A percentile compares a stretch with the other conserved stretches of the same genome.
Conservation (phyloP, 768 basidiomycete species). For the Steccherinum ochraceum region DNA sequence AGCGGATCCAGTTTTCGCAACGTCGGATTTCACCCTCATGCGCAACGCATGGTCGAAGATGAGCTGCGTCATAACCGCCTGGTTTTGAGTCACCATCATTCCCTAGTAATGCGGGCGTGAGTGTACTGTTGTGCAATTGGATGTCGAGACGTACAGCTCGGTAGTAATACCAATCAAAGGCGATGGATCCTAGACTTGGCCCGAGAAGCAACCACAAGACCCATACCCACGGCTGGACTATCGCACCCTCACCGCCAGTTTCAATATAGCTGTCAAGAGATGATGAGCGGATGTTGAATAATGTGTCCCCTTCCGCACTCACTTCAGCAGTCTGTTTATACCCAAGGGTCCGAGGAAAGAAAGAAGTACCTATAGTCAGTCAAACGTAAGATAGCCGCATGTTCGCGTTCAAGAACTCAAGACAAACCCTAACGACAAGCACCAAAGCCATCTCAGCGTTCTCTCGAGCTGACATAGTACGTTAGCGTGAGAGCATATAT, state of each 20-base stretch:
- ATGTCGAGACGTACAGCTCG: constrained; percentile 17
- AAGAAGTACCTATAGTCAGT: constrained; percentile 3
- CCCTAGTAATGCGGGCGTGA: too few species aligned
- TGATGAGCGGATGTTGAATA: too few species aligned
- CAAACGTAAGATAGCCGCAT: too few species aligned
- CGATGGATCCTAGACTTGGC: constrained; percentile 37
- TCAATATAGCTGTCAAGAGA: constrained; percentile 64
- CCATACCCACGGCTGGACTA: constrained; percentile 66
- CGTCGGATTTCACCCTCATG: constrained; percentile 50
- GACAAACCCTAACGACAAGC: not conserved
- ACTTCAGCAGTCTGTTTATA: constrained; percentile 26
- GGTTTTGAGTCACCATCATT: constrained; percentile 38
- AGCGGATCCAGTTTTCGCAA: constrained; percentile 4
- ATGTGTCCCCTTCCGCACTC: too few species aligned
- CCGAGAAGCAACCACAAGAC: constrained; percentile 44
- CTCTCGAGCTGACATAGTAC: too few species aligned
- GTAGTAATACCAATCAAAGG: constrained; percentile 47
- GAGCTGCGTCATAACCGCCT: constrained; percentile 44
- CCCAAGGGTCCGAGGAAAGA: constrained; percentile 21
- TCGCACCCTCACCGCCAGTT: constrained; percentile 39
- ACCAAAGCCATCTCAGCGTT: not conserved
- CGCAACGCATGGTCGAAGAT: constrained; percentile 51
- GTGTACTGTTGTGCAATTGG: too few species aligned
- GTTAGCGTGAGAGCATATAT: too few species aligned
- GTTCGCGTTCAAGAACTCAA: too few species aligned